Evolutionary conservation across 208 protist species (phyloP), one percentile per base, ranked within the genome.

Genomic region (Trichomonas vaginalis): DNA sequence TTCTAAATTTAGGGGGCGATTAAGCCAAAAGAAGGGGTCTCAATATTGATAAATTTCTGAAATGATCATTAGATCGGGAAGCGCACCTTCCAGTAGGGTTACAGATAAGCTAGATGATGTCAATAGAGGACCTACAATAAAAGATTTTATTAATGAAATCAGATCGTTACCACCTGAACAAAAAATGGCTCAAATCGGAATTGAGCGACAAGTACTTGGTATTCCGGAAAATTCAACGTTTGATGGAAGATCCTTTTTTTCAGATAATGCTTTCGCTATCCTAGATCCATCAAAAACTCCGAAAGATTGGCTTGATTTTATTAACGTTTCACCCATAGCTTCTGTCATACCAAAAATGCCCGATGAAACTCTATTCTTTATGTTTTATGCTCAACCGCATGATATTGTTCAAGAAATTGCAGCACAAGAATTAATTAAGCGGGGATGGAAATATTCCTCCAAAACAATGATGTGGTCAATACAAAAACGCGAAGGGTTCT

Each of bases 111-210:
- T n/a, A 70, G 56, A 70, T 4, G 56, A 70, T 70, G n/a, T 70
- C n/a, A 70, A 70, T 27, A 70, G 56, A 70, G 56, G 56, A 70
- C 21, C 56, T 12, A 70, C 12, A 32, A 70, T 92, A 56, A 92
- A 92, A 35, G 86, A 92, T 8, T 92, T 92, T 39, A 0, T 51
- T 48, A 17, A 92, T n/a, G n/a, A 92, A 92, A 51, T 92, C 39
- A 0, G 40, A 0, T 48, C 42, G 1, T 32, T 92, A 15, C 86
- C 86, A 37, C 42, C 15, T 39, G 45, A 51, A 92, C 40, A 92
- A 56, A 92, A 92, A 39, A 51, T 92, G 45, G 86, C 86, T 45
- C 86, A 92, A 40, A 92, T 92, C 6, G 86, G 86, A 92, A 92
- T 92, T 39, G 86, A 92, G 51, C 23, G 45, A 35, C 17, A 42